These are phyloP conservation scores for Paecilomyces dactylethromorphus DNA, from an alignment of 2,329 filamentous ascomycete species.

Conservation along the genomic window DNA sequence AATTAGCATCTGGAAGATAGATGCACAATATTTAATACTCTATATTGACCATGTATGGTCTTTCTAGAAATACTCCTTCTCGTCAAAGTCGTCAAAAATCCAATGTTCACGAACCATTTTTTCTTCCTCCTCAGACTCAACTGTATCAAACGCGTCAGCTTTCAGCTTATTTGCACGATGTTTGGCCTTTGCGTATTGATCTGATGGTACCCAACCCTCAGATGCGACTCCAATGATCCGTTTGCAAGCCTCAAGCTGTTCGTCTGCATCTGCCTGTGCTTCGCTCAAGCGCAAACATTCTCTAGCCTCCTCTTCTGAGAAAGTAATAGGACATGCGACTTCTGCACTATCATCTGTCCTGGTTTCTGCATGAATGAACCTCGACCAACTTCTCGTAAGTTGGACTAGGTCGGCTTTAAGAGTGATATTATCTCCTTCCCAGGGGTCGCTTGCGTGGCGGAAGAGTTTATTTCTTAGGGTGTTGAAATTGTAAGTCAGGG, in stretches of 20 bases:
- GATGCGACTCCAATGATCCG: slow-evolving; percentile 5
- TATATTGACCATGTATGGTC: too few relatives aligned
- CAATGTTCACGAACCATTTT: neutral
- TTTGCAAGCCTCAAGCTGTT: neutral
- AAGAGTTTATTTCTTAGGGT: slow-evolving; percentile 17
- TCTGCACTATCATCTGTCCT: neutral
- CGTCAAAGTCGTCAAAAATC: neutral
- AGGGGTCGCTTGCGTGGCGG: slow-evolving; percentile 14
- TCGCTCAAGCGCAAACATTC: neutral
- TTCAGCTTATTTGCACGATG: neutral
- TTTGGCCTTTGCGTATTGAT: neutral
- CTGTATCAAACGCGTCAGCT: neutral
- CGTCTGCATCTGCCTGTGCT: neutral
- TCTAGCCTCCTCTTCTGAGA: neutral
- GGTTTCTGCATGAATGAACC: neutral
- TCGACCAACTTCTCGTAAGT: slow-evolving; percentile 14
- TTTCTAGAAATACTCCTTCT: neutral
- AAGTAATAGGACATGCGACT: neutral
- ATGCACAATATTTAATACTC: too few relatives aligned
- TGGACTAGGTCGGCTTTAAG: slow-evolving; percentile 18
- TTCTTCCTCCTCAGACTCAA: neutral
- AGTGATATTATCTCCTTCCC: slow-evolving; percentile 21
- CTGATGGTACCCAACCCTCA: slow-evolving; percentile 8
- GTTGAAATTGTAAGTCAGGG: slow-evolving; percentile 18
- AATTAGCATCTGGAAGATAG: too few relatives aligned